Evolutionary conservation across 805 yeast genomes (phyloP).

Genomic region (Vanderwaltozyma tropicalis): DNA sequence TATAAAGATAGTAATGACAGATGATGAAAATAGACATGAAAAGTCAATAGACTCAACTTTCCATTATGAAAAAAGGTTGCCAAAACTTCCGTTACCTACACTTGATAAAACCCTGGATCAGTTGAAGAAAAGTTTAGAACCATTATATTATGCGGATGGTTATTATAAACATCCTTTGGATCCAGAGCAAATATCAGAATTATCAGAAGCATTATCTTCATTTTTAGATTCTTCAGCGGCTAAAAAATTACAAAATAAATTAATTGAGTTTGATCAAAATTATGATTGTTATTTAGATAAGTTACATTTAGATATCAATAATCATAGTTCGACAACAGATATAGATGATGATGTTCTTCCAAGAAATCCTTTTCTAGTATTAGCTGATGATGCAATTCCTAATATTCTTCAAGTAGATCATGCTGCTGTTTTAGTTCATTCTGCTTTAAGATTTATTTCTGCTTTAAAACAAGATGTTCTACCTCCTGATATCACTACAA

Average conservation of each 20-base stretch:
- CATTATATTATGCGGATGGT: conserved; percentile 46
- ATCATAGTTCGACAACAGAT: conserved; percentile 44
- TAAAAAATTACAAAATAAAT: conserved; percentile 41
- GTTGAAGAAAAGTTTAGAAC: conserved; percentile 46
- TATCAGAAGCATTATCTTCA: conserved; percentile 35
- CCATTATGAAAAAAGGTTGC: conserved; percentile 29
- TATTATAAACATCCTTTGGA: conserved; percentile 28
- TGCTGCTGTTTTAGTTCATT: conserved; percentile 55
- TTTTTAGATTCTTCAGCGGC: conserved; percentile 38
- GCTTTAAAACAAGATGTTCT: conserved; percentile 45
- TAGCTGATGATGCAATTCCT: conserved; percentile 65
- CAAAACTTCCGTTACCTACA: conserved; percentile 54
- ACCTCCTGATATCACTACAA: conserved; percentile 48
- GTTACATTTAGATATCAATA: conserved; percentile 32
- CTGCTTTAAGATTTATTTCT: conserved; percentile 55
- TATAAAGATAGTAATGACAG: too few relatives aligned
- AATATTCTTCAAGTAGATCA: conserved; percentile 56
- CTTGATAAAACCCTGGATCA: conserved; percentile 41
- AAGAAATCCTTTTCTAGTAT: conserved; percentile 62
- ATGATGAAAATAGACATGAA: neutral
- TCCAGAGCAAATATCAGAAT: conserved; percentile 20
- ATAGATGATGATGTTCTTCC: conserved; percentile 60
- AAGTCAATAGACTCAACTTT: conserved; percentile 1
- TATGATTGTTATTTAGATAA: conserved; percentile 47
- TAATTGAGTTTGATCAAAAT: conserved; percentile 35